phyloP scores from a whole-genome alignment of 257 asterid species.

The Solanum corneliomulleri region DNA sequence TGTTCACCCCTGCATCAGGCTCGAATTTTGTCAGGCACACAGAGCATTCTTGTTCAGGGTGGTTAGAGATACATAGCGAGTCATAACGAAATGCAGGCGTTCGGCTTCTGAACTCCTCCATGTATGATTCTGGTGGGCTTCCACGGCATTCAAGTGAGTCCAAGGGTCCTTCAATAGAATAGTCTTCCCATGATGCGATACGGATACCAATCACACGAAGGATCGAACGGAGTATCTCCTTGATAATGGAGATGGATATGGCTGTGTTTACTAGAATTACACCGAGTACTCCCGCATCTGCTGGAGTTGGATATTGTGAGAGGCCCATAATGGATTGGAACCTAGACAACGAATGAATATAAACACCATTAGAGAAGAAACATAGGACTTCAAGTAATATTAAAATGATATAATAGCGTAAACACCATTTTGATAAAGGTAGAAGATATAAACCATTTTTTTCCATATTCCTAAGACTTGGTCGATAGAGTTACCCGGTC shows the following conservation, averaged over 20 bases:
- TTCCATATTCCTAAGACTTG: neutral
- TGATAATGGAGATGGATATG: conserved; percentile 5
- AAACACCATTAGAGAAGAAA: neutral
- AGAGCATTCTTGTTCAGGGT: conserved; percentile 53
- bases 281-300: conserved; percentile 10
- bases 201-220: conserved; percentile 11
- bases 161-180: neutral
- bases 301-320: conserved; percentile 12
- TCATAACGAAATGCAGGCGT: conserved; percentile 57
- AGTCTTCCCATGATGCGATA: conserved; percentile 1
- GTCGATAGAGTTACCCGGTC: neutral
- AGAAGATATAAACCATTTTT: neutral
- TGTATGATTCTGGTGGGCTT: conserved; percentile 51
- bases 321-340: conserved; percentile 8
- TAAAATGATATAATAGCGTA: neutral
- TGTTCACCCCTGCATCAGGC: conserved; percentile 57
- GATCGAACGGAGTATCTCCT: conserved; percentile 8
- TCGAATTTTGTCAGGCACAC: conserved; percentile 65
- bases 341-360: neutral
- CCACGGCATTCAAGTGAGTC: conserved; percentile 18
- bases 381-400: neutral
- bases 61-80: conserved; percentile 18
- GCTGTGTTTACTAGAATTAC: conserved; percentile 6
- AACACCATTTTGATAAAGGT: neutral
- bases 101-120: conserved; percentile 65